phyloP scores from a whole-genome alignment of 129 eudicot species.

The Heracleum sosnowskyi region DNA sequence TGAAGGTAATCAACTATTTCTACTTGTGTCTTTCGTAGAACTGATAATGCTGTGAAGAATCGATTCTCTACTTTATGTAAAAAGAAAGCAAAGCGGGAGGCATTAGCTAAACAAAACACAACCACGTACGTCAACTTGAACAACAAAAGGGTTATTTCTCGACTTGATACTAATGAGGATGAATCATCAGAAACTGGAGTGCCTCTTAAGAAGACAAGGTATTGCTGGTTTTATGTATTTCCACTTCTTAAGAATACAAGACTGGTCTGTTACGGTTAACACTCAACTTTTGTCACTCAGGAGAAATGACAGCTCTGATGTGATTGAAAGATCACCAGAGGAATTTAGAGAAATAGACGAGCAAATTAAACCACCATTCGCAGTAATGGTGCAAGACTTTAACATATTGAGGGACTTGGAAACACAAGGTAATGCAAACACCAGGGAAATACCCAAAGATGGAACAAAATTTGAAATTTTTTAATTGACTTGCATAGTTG shows the following conservation, averaged over 20 bases:
- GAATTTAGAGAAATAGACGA: constrained; percentile 28
- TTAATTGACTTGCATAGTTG: background rate
- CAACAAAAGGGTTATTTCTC: constrained; percentile 62
- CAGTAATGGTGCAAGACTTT: constrained; percentile 53
- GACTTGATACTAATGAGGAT: constrained; percentile 29
- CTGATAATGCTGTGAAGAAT: constrained; percentile 96
- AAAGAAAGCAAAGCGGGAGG: constrained; percentile 73
- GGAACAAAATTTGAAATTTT: constrained; percentile 25
- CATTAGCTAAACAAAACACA: constrained; percentile 66
- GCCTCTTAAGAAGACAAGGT: constrained; percentile 61
- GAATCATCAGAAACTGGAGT: constrained; percentile 28
- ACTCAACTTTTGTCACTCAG: constrained; percentile 22
- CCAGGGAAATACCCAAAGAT: constrained; percentile 32
- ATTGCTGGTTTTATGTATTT: constrained; percentile 11
- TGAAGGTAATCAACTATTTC: background rate
- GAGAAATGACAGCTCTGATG: constrained; percentile 38
- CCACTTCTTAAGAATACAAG: background rate
- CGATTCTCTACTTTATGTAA: constrained; percentile 81
- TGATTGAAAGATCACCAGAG: constrained; percentile 22
- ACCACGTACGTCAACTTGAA: constrained; percentile 42
- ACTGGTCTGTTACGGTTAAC: background rate
- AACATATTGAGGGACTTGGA: constrained; percentile 25
- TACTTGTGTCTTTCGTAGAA: constrained; percentile 29
- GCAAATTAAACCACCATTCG: constrained; percentile 51
- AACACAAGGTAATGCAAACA: constrained; percentile 25